Evolutionary conservation across 768 basidiomycete genomes (phyloP).

Genomic region (Agrocybe praecox): DNA sequence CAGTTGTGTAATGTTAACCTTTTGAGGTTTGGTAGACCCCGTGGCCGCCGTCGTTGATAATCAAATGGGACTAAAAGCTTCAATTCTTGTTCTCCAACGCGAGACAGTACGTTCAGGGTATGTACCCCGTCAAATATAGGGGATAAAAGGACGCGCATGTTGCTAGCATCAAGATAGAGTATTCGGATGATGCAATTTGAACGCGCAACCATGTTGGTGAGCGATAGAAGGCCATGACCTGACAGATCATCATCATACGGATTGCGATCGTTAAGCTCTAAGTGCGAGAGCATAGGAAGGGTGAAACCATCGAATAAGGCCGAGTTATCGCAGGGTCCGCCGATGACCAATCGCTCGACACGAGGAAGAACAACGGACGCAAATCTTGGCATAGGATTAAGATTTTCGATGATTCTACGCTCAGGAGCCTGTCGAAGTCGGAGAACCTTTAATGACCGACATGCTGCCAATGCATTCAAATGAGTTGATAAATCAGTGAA

Average conservation of each 20-base stretch:
- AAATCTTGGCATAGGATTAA: too few relatives aligned
- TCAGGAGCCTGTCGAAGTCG: neutral
- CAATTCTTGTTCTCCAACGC: neutral
- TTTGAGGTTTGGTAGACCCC: slow-evolving; percentile 2
- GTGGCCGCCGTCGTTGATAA: neutral
- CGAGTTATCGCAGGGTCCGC: neutral
- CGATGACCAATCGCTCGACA: slow-evolving; percentile 8
- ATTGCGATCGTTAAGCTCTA: slow-evolving; percentile 2
- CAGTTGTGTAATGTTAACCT: slow-evolving; percentile 7
- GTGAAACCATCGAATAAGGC: slow-evolving; percentile 8
- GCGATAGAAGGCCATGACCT: neutral
- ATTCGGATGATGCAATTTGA: neutral
- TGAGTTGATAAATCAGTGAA: slow-evolving; percentile 1
- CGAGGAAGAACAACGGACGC: neutral
- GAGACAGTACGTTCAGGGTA: too few relatives aligned
- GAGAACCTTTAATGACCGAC: slow-evolving; percentile 4
- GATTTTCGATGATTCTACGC: neutral
- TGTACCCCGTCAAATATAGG: too few relatives aligned
- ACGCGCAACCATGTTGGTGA: slow-evolving; percentile 2
- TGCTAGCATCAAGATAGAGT: too few relatives aligned
- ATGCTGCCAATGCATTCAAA: slow-evolving; percentile 1
- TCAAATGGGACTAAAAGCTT: neutral
- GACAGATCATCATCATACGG: neutral
- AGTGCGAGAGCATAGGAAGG: slow-evolving; percentile 5
- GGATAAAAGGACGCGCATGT: too few relatives aligned